A percentile compares a stretch with the other conserved stretches of the same genome.
These are phyloP conservation scores for Volvox carteri DNA, from an alignment of 163 green algal genomes.

Conservation along the genomic window DNA sequence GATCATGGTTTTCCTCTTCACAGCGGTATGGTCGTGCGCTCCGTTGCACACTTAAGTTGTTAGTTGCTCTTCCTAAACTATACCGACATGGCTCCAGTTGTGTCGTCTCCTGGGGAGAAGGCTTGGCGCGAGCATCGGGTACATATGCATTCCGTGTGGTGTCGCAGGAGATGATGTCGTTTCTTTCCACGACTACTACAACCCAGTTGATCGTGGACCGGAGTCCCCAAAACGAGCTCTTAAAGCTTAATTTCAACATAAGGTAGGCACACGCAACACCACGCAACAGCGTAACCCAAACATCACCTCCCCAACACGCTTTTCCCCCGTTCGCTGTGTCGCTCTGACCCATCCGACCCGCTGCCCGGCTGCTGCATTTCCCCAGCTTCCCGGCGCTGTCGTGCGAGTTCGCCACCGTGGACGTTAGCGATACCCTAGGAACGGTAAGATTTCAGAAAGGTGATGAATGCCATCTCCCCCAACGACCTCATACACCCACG, in stretches of 20 bases:
- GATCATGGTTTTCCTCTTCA: slow-evolving; percentile 88
- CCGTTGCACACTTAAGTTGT: no score
- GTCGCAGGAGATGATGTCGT: slow-evolving; percentile 87
- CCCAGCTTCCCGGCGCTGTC: slow-evolving; percentile 89
- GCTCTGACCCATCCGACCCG: no score
- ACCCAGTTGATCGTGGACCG: slow-evolving; percentile 91
- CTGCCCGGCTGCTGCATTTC: no score
- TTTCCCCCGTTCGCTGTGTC: not conserved
- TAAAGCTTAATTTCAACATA: slow-evolving; percentile 98
- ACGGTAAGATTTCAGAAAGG: slow-evolving; percentile 86
- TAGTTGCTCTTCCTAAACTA: no score
- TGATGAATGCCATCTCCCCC: no score
- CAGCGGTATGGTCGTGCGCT: slow-evolving; percentile 74
- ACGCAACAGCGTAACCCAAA: not conserved
- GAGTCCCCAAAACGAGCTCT: slow-evolving; percentile 88
- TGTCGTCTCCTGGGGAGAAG: not conserved
- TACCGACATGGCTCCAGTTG: no score
- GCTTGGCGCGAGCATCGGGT: not conserved
- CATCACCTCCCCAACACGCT: not conserved
- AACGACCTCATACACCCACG: no score
- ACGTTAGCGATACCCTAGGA: slow-evolving; percentile 93
- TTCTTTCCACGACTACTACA: slow-evolving; percentile 76
- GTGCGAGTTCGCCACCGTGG: slow-evolving; percentile 96
- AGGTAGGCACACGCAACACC: slow-evolving; percentile 63
- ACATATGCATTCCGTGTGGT: not conserved